These are phyloP conservation scores for Trichoderma sp. DNA, from an alignment of 2,329 filamentous ascomycete species.

Conservation along the genomic window DNA sequence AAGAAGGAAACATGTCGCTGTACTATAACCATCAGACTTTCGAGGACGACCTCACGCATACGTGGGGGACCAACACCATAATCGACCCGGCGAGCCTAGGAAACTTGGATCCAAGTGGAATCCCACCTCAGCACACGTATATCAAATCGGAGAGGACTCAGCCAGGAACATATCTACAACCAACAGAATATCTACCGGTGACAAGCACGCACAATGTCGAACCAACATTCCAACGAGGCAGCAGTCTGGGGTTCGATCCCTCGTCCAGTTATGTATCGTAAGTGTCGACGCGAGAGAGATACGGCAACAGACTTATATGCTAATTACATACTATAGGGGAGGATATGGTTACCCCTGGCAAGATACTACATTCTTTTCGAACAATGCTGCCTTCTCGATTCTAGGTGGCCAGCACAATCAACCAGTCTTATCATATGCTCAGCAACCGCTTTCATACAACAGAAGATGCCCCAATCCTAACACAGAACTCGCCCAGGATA, in stretches of 20 bases:
- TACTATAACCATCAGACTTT: background rate
- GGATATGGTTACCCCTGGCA: background rate
- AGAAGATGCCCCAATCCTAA: background rate
- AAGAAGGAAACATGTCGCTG: background rate
- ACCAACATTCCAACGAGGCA: background rate
- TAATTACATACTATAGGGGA: background rate
- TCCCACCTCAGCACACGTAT: background rate
- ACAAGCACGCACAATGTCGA: background rate
- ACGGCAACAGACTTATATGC: background rate
- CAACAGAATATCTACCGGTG: background rate
- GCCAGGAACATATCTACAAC: background rate
- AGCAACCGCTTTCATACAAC: background rate
- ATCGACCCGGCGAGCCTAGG: background rate
- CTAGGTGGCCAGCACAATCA: background rate
- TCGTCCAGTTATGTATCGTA: background rate
- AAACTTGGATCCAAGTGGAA: background rate
- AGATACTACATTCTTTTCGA: background rate
- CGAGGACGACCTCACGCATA: background rate
- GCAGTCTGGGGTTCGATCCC: background rate
- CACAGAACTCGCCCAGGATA: background rate
- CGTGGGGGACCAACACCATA: background rate
- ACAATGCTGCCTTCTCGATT: background rate
- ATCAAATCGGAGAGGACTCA: background rate
- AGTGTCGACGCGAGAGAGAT: background rate
- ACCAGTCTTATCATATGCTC: background rate